Percentiles rank a stretch among this genome's conserved stretches.
Conservation (phyloP, 2,329 filamentous ascomycete genomes). For the Colletotrichum chrysophilum region DNA sequence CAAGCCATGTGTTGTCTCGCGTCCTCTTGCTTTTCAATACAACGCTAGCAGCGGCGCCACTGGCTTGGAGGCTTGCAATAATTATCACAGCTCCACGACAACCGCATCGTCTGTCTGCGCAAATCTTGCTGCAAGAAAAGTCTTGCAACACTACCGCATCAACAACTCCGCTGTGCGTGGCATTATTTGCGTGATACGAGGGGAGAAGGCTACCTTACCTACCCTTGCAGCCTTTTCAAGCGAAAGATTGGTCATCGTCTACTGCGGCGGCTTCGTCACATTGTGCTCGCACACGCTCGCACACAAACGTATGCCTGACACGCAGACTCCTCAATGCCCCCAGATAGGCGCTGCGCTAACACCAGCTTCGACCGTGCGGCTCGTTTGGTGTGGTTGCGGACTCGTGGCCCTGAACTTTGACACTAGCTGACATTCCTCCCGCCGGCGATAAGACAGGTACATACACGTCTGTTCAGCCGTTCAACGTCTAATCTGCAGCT, state of each 20-base stretch:
- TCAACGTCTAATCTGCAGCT: not conserved
- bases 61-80: constrained; percentile 5
- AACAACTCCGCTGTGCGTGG: not conserved
- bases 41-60: constrained; percentile 10
- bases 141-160: not conserved
- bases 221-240: constrained; percentile 1
- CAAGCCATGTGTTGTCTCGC: constrained; percentile 8
- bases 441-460: not conserved
- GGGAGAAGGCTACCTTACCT: not conserved
- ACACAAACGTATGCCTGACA: not conserved
- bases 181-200: not conserved
- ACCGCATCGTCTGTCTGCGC: not conserved
- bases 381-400: not conserved
- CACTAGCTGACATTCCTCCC: not conserved
- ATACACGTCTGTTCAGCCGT: not conserved
- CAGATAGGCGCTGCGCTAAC: not conserved
- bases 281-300: not conserved
- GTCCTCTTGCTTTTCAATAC: constrained; percentile 4
- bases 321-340: not conserved
- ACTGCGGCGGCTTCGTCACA: not conserved
- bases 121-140: not conserved
- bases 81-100: not conserved
- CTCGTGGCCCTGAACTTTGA: not conserved
- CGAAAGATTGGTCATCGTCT: not conserved
- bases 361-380: not conserved